Base-by-base conservation (phyloP, 2,329 filamentous ascomycete genomes). In the Microcera coccophila region DNA sequence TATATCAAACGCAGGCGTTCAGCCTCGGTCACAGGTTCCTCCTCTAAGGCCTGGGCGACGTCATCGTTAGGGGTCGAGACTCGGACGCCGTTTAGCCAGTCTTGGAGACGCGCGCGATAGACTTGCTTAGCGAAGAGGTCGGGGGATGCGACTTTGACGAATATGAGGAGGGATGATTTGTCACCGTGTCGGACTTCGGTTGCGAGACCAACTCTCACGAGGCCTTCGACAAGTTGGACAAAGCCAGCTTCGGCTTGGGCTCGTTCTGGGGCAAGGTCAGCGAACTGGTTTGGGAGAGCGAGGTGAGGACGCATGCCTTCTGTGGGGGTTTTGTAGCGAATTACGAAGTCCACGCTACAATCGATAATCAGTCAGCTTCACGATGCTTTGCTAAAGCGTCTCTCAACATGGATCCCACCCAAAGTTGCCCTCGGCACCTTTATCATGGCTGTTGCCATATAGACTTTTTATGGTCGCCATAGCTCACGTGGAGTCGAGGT, bases 31-130 rank as follows among this genome's bases (percentile, higher is more conserved):
- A 96, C 76, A 2, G 90, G 86, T 53, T 95, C 85, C 14, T 79
- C 71, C 45, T 82, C 72, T 39, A 94, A 78, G 12, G 83, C 78
- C 45, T 80, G 73, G 36, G 77, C 70, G 15, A 88, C 80, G 53
- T 94, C 82, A 59, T 82, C 84, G 42, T 82, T 78, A 0, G 91
- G 91, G 26, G 89, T 82, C 16, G 81, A 78, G 38, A 86, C 78
- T 49, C 89, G 84, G 41, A 96, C 85, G 39, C 90, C 90, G 62
- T 93, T 85, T 24, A 97, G 80, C 89, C 90, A 98, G 68, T 97
- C 93, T 62, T 90, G 87, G 15, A 96, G 83, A 51, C 93, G 82
- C 42, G 87, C 87, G 52, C 89, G 81, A 66, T 95, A 94, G 38
- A 95, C 79, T 58, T 95, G 87, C 51, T 83, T 81, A 46, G 79